Percentiles rank a stretch among this genome's conserved stretches.
Evolutionary conservation across 331 rosid species (phyloP).

Genomic region (Ulmus americana): DNA sequence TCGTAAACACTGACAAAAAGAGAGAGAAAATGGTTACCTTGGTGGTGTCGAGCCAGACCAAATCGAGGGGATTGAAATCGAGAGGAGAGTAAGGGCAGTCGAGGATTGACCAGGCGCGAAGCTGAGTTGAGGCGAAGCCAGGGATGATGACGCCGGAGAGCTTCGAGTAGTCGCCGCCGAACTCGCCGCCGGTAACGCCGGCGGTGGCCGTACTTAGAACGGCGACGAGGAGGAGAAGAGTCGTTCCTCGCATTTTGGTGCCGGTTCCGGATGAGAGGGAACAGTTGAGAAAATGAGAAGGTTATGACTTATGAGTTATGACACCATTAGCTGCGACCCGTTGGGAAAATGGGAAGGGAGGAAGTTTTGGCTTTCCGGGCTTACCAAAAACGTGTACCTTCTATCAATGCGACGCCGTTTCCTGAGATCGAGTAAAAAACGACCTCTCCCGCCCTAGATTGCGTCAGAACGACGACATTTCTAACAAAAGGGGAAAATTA

Average conservation of each 20-base stretch:
- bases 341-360: no score
- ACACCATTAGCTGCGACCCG: not conserved
- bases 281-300: not conserved
- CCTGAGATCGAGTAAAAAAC: no score
- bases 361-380: not conserved
- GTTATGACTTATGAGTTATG: no score
- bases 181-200: constrained; percentile 28
- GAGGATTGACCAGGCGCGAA: constrained; percentile 95
- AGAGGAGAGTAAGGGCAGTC: constrained; percentile 96
- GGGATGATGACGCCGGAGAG: constrained; percentile 94
- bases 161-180: constrained; percentile 64
- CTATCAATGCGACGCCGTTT: not conserved
- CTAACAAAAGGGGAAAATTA: no score
- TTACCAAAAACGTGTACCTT: not conserved
- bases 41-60: constrained; percentile 96
- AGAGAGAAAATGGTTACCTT: not conserved
- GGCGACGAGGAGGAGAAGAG: constrained; percentile 2
- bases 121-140: constrained; percentile 96
- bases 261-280: not conserved
- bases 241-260: constrained; percentile 14
- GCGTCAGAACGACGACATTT: no score
- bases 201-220: not conserved
- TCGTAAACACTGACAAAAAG: not conserved
- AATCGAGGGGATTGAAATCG: constrained; percentile 98
- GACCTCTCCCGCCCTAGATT: no score